phyloP scores from a whole-genome alignment of 2,329 filamentous ascomycete species.

The Stachybotrys chlorohalonatus region DNA sequence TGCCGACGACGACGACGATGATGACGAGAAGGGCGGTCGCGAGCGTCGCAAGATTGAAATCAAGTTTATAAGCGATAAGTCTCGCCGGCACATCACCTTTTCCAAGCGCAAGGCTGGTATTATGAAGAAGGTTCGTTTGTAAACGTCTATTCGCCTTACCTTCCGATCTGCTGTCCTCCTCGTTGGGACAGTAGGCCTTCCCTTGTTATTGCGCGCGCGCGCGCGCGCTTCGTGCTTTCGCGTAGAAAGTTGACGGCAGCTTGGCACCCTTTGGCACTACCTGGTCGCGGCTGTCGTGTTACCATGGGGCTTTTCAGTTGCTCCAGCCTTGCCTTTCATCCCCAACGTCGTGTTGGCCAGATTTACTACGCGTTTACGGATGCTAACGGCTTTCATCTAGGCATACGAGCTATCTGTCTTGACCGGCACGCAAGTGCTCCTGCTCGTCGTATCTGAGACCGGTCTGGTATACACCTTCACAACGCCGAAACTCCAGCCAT shows the following conservation, averaged over 20 bases:
- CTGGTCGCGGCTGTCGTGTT: neutral
- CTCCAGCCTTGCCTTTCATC: neutral
- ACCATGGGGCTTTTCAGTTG: neutral
- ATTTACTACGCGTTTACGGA: neutral
- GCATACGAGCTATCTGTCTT: conserved; percentile 96
- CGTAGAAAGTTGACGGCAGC: too few species aligned
- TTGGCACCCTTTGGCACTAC: too few species aligned
- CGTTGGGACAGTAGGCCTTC: neutral
- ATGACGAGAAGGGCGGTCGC: conserved; percentile 94
- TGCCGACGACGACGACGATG: conserved; percentile 91
- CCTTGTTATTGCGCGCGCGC: neutral
- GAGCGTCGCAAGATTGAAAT: conserved; percentile 99
- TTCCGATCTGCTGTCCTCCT: neutral
- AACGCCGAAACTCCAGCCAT: conserved; percentile 93
- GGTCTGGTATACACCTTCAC: conserved; percentile 98
- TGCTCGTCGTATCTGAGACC: conserved; percentile 94
- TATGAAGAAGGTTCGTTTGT: conserved; percentile 90
- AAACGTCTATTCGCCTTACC: too few species aligned
- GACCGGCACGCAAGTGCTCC: conserved; percentile 92
- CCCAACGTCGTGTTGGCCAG: neutral
- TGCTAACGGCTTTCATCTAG: conserved; percentile 33
- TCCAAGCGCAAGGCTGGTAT: conserved; percentile 99
- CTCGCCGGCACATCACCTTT: conserved; percentile 97
- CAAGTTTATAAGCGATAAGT: conserved; percentile 99
- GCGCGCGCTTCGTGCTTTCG: neutral